A percentile compares a stretch with the other conserved stretches of the same genome.
Evolutionary conservation across 306 rosid genomes (phyloP).

Genomic region (Vicia sativa): DNA sequence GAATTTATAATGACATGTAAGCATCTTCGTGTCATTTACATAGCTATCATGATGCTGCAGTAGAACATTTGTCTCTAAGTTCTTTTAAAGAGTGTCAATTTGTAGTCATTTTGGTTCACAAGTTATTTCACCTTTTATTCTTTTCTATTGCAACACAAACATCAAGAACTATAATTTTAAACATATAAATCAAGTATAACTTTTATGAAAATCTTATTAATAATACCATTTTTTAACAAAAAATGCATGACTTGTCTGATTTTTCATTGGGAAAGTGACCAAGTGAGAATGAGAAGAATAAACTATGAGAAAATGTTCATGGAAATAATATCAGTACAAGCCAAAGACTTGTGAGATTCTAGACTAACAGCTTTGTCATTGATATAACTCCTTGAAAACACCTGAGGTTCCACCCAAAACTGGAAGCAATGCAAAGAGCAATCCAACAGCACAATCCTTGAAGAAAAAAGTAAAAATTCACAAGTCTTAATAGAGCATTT

Average conservation of each 20-base stretch:
- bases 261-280: constrained; percentile 32
- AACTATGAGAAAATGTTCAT: background rate
- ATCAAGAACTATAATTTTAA: constrained; percentile 4
- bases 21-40: constrained; percentile 4
- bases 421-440: constrained; percentile 98
- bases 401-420: constrained; percentile 95
- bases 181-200: background rate
- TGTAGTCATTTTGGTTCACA: background rate
- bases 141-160: constrained; percentile 14
- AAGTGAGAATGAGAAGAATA: constrained; percentile 34
- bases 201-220: constrained; percentile 20
- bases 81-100: constrained; percentile 24
- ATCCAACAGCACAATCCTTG: constrained; percentile 97
- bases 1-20: constrained; percentile 20
- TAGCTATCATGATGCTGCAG: constrained; percentile 4
- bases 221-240: constrained; percentile 25
- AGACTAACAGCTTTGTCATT: constrained; percentile 86
- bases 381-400: constrained; percentile 89
- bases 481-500: constrained; percentile 38
- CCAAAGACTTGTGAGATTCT: constrained; percentile 55
- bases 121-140: constrained; percentile 14
- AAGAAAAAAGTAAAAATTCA: constrained; percentile 35
- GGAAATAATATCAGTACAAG: constrained; percentile 50
- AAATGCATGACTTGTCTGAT: constrained; percentile 18
- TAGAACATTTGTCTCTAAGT: background rate